These are phyloP conservation scores for Trametes punicea DNA, from an alignment of 768 basidiomycete species.

Conservation along the genomic window DNA sequence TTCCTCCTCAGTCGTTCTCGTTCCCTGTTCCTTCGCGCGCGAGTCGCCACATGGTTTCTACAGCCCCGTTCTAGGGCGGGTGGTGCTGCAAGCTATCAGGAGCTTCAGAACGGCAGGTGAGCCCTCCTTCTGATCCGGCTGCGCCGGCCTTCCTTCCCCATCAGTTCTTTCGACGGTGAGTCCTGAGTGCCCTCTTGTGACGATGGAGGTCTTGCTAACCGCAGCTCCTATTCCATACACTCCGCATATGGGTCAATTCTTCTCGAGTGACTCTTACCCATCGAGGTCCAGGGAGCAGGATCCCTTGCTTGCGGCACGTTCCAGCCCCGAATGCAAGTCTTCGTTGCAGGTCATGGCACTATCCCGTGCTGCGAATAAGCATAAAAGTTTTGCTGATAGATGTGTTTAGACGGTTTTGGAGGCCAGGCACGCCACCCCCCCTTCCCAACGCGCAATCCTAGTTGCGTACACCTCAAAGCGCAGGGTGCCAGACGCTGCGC, in stretches of 20 bases:
- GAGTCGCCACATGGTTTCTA: neutral
- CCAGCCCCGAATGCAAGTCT: too few species aligned
- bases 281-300: too few species aligned
- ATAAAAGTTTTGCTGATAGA: neutral
- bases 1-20: neutral
- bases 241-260: too few species aligned
- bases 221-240: too few species aligned
- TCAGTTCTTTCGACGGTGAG: neutral
- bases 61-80: neutral
- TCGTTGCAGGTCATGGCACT: too few species aligned
- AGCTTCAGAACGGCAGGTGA: neutral
- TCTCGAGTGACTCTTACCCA: neutral
- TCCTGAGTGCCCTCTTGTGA: neutral
- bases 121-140: slow-evolving; percentile 4
- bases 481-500: slow-evolving; percentile 57
- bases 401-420: neutral
- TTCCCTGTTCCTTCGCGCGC: neutral
- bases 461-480: slow-evolving; percentile 34
- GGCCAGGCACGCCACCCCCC: neutral
- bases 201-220: neutral
- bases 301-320: too few species aligned
- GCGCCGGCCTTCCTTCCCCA: neutral
- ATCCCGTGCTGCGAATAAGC: neutral
- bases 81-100: neutral
- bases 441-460: neutral